Base-by-base conservation (phyloP, 345 rosid genomes). In the Hibiscus syriacus region DNA sequence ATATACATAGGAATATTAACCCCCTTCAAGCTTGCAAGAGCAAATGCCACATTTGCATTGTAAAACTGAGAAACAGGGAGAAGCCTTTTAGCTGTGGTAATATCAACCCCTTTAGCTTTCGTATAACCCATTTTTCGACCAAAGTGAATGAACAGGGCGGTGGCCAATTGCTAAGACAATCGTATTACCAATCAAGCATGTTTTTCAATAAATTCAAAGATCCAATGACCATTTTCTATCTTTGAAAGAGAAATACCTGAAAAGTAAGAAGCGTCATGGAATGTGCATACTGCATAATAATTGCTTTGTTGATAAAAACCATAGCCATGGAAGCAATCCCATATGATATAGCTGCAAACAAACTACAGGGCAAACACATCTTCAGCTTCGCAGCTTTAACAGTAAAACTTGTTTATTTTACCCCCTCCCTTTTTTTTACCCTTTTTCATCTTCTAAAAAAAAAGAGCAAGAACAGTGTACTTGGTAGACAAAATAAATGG, bases 1-100 rank as follows among this genome's bases (percentile, higher is more conserved):
- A 94, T 94, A 78, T 94, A 94, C 99, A 91, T 94, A 0, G 99
- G 96, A 64, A 94, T 94, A 60, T 94, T 94, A 10, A 94, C 97
- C 39, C 96, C 99, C 82, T 86, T 94, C 87, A 94, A 84, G 82
- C 99, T 94, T 29, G 99, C 97, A 76, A 94, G 80, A 76, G 99
- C 97, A 76, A 87, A 91, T 4, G 95, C 97, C 36, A 91, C 99
- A 73, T 94, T 94, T 36, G 97, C 97, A 80, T 94, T 94, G 83
- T 94, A 94, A 78, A 94, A 94, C 19, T 91, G 69, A 0, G 99
- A 94, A 67, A 94, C 82, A 0, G 90, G 92, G 22, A 94, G 85
- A 74, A 94, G 96, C 77, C 81, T 87, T 78, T 76, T 94, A 0
- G 92, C 87, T 3, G 96, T 89, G 23, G 73, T 76, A 71, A 84